phyloP scores from a whole-genome alignment of 257 asterid species.

The Nicotiana tomentosiformis region DNA sequence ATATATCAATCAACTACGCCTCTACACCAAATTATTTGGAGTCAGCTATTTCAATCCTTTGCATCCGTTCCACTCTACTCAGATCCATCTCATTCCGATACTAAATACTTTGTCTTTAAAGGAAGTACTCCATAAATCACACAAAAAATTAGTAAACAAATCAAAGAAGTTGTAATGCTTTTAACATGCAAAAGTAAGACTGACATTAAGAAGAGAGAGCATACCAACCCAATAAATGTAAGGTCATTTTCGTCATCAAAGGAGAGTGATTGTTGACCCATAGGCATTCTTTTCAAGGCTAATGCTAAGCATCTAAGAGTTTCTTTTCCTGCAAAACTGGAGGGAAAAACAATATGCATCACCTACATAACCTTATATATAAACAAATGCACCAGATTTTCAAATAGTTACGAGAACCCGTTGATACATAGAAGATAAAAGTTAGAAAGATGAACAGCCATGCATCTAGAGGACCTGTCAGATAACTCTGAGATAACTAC shows the following conservation, averaged over 20 bases:
- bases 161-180: slow-evolving; percentile 9
- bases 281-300: slow-evolving; percentile 90
- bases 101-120: neutral
- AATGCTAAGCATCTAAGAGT: slow-evolving; percentile 92
- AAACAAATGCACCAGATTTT: neutral
- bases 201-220: slow-evolving; percentile 51
- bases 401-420: neutral
- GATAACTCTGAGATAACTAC: neutral
- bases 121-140: neutral
- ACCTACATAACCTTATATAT: neutral
- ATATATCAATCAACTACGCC: neutral
- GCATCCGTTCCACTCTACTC: neutral
- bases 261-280: slow-evolving; percentile 74
- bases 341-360: slow-evolving; percentile 13
- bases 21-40: neutral
- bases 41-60: neutral
- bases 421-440: neutral
- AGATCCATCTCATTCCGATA: neutral
- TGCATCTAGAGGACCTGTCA: neutral
- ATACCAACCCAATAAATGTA: slow-evolving; percentile 99
- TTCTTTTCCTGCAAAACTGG: slow-evolving; percentile 97
- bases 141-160: slow-evolving; percentile 15
- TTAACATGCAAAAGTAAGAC: slow-evolving; percentile 9
- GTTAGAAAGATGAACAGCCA: neutral
- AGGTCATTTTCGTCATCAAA: slow-evolving; percentile 89